Percentiles rank a stretch among this genome's conserved stretches.
These are phyloP conservation scores for Zasmidium citrigriseum DNA, from an alignment of 2,329 filamentous ascomycete genomes.

Conservation along the genomic window DNA sequence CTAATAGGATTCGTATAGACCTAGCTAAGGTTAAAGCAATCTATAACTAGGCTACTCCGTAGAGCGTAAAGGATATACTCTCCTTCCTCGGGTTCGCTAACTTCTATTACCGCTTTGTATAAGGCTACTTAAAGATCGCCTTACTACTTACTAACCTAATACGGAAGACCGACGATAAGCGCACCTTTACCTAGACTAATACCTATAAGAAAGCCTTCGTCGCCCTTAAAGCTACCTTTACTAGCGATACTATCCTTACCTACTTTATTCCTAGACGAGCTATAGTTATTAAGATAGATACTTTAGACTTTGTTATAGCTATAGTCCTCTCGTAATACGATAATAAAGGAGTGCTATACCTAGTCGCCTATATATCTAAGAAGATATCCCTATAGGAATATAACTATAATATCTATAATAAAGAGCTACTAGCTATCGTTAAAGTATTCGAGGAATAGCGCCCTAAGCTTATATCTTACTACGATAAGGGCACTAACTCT, in stretches of 20 bases:
- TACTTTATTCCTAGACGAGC: not conserved
- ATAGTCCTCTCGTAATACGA: not conserved
- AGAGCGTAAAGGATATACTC: constrained; percentile 4
- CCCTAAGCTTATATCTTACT: not conserved
- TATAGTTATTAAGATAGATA: not conserved
- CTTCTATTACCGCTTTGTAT: constrained; percentile 18
- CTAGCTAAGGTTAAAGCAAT: constrained; percentile 3
- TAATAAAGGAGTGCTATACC: not conserved
- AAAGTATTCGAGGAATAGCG: constrained; percentile 1
- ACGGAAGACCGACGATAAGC: not conserved
- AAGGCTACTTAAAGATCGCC: constrained; percentile 15
- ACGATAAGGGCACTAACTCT: not conserved
- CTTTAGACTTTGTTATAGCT: not conserved
- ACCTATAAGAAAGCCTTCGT: not conserved
- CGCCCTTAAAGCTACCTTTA: not conserved
- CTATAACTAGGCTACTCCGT: not conserved
- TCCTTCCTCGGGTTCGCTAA: too few species aligned
- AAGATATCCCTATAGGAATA: not conserved
- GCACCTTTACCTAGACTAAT: not conserved
- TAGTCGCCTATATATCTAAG: not conserved
- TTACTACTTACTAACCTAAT: constrained; percentile 1
- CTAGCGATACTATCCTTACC: not conserved
- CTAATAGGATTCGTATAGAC: constrained; percentile 28
- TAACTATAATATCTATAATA: constrained; percentile 3
- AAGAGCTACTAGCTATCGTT: not conserved